These are phyloP conservation scores for Podaxis pistillaris DNA, from an alignment of 768 basidiomycete genomes.

Conservation along the genomic window DNA sequence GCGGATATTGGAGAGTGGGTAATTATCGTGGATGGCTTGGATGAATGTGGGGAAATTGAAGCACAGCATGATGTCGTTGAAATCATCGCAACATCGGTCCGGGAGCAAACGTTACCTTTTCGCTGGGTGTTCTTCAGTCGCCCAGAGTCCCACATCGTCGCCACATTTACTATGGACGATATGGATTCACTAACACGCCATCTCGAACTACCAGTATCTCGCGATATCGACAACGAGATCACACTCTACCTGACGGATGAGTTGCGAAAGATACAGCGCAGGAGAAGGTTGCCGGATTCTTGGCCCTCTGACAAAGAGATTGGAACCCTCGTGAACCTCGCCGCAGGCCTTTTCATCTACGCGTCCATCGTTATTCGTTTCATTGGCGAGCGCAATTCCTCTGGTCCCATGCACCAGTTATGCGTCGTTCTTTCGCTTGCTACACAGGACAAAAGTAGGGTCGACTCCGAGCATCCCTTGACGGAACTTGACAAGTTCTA, in stretches of 20 bases:
- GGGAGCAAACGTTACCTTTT: neutral
- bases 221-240: conserved; percentile 9
- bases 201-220: conserved; percentile 3
- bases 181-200: neutral
- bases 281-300: neutral
- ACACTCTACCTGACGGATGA: neutral
- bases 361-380: conserved; percentile 11
- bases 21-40: conserved; percentile 15
- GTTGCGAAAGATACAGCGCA: neutral
- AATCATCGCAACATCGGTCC: neutral
- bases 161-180: neutral
- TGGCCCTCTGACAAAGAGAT: conserved; percentile 13
- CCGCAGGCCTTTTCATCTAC: conserved; percentile 11
- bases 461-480: neutral
- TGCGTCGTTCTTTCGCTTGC: neutral
- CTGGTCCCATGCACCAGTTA: neutral
- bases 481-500: neutral
- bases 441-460: neutral
- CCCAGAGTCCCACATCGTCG: conserved; percentile 9
- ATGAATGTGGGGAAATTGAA: conserved; percentile 7
- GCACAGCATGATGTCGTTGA: neutral
- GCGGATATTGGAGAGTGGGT: neutral
- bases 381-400: neutral
- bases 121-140: conserved; percentile 14
- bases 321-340: neutral